Conservation (phyloP, 441 rosid species). For the Macaranga tanarius region DNA sequence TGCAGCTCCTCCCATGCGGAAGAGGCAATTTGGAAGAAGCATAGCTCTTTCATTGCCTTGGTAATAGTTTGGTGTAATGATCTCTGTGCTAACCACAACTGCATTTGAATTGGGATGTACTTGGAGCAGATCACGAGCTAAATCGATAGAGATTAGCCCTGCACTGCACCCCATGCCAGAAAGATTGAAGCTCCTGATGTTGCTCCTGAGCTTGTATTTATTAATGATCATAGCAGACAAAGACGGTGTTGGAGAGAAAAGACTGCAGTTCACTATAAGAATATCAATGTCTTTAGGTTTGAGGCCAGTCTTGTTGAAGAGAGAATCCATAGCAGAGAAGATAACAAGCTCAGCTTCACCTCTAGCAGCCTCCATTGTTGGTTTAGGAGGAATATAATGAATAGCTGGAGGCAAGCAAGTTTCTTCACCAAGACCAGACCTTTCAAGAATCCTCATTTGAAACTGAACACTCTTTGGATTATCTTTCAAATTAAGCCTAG, state of each 20-base stretch:
- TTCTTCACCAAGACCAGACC: constrained; percentile 93
- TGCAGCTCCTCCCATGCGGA: constrained; percentile 92
- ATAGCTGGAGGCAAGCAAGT: constrained; percentile 89
- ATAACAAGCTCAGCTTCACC: constrained; percentile 80
- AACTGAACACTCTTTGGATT: constrained; percentile 84
- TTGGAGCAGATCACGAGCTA: constrained; percentile 82
- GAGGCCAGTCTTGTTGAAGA: constrained; percentile 65
- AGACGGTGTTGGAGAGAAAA: constrained; percentile 89
- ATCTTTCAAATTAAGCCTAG: constrained; percentile 62
- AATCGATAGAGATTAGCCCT: constrained; percentile 69
- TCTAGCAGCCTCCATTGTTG: constrained; percentile 76
- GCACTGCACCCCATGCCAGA: constrained; percentile 98
- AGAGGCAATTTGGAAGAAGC: constrained; percentile 90
- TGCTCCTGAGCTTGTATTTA: constrained; percentile 85
- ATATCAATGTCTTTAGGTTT: constrained; percentile 80
- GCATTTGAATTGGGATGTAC: constrained; percentile 85
- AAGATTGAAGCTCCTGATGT: constrained; percentile 85
- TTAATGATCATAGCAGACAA: constrained; percentile 90
- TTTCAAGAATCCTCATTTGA: constrained; percentile 86
- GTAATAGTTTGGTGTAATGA: constrained; percentile 85
- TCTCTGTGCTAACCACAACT: constrained; percentile 82
- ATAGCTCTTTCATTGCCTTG: constrained; percentile 82
- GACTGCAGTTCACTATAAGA: constrained; percentile 84
- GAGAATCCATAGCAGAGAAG: constrained; percentile 75
- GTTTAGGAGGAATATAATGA: constrained; percentile 88